Conservation (phyloP, 2,329 filamentous ascomycete species). For the Sordariomycetes sp. region DNA sequence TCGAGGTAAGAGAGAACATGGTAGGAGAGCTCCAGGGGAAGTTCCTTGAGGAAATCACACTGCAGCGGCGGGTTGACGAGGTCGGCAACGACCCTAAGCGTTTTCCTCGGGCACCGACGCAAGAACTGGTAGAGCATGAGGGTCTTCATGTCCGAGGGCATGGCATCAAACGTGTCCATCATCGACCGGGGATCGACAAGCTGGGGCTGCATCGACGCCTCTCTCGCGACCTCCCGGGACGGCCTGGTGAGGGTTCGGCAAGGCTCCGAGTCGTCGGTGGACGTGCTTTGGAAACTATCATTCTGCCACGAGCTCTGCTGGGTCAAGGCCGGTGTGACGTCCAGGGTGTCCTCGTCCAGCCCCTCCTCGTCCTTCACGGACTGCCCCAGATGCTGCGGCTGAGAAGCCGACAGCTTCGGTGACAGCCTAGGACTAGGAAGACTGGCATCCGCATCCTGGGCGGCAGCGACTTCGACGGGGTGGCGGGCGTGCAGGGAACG, state of each 20-base stretch:
- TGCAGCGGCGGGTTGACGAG: conserved; percentile 90
- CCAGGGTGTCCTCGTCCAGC: neutral
- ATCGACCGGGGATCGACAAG: conserved; percentile 75
- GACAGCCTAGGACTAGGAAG: conserved; percentile 90
- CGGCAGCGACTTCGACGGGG: conserved; percentile 9
- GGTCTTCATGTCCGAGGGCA: conserved; percentile 84
- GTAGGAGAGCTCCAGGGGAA: conserved; percentile 77
- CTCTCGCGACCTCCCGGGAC: conserved; percentile 11
- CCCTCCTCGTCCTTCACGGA: conserved; percentile 3
- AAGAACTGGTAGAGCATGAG: conserved; percentile 97
- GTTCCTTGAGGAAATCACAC: conserved; percentile 75
- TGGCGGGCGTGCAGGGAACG: conserved; percentile 23
- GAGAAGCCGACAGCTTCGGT: conserved; percentile 68
- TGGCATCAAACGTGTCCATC: conserved; percentile 78
- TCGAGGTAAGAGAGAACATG: conserved; percentile 83
- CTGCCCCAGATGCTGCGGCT: conserved; percentile 31
- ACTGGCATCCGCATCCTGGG: conserved; percentile 63
- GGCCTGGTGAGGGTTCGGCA: conserved; percentile 8
- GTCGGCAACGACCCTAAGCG: conserved; percentile 77
- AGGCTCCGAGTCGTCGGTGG: conserved; percentile 12
- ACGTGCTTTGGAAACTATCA: conserved; percentile 26
- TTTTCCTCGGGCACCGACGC: conserved; percentile 74
- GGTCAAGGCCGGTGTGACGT: conserved; percentile 9
- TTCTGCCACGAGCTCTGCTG: conserved; percentile 17
- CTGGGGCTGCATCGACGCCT: conserved; percentile 3